Percentiles rank a stretch among this genome's conserved stretches.
Conservation (phyloP, 495 filamentous ascomycete species). For the Sordaria brevicollis region DNA sequence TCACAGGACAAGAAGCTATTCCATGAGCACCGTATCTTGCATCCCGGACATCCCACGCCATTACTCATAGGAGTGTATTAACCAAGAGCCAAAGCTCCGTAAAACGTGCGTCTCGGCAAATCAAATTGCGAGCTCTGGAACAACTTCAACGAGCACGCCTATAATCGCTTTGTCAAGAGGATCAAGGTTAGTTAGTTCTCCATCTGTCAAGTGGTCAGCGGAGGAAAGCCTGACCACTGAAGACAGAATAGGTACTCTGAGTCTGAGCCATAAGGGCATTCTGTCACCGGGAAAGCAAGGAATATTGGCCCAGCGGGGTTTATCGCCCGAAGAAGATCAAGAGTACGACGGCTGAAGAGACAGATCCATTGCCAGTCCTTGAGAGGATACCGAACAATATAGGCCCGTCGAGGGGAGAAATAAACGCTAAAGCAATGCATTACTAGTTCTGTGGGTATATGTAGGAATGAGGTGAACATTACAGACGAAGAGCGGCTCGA, state of each 20-base stretch:
- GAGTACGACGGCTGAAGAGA: neutral
- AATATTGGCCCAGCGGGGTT: conserved; percentile 22
- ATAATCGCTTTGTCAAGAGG: conserved; percentile 31
- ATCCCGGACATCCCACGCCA: too few relatives aligned
- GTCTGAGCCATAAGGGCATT: conserved; percentile 24
- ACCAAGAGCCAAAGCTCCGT: too few relatives aligned
- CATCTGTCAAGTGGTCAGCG: neutral
- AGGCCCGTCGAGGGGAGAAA: neutral
- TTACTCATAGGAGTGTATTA: too few relatives aligned
- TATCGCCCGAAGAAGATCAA: conserved; percentile 12
- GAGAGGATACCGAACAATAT: too few relatives aligned
- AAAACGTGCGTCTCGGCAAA: conserved; percentile 16
- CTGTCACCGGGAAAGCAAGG: conserved; percentile 25
- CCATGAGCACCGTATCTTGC: too few relatives aligned
- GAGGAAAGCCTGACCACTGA: neutral
- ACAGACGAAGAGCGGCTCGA: neutral
- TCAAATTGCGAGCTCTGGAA: conserved; percentile 30
- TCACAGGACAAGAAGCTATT: too few relatives aligned
- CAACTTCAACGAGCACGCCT: conserved; percentile 33
- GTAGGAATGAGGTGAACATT: neutral
- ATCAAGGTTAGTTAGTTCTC: conserved; percentile 23
- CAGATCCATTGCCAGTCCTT: neutral
- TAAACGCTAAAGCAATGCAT: neutral
- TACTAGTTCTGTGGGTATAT: neutral
- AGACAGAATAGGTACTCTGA: conserved; percentile 18